phyloP scores from a whole-genome alignment of 169 alveolate species.

The Plasmodium billcollinsi region DNA sequence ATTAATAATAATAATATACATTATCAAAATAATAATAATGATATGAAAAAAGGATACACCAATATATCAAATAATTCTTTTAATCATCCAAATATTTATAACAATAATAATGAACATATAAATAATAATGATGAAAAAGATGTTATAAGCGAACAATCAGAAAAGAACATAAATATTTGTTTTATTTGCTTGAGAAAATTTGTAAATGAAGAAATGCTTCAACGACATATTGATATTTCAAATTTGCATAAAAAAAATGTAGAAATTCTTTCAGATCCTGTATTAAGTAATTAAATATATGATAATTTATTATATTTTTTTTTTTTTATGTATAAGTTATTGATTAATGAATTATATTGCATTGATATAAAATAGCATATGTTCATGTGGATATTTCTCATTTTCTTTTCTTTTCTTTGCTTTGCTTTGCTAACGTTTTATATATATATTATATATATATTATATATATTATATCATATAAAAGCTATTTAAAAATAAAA shows the following conservation, averaged over 20 bases:
- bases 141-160: conserved; percentile 12
- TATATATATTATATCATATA: no score
- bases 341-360: no score
- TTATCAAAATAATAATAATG: background rate
- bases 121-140: background rate
- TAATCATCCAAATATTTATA: background rate
- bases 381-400: no score
- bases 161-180: conserved; percentile 66
- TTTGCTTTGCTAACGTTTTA: no score
- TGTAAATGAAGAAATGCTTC: conserved; percentile 74
- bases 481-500: no score
- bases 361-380: no score
- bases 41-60: background rate
- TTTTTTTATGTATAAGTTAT: background rate
- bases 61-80: background rate
- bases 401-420: no score
- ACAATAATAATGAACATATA: background rate
- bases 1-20: background rate
- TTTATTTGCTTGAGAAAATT: conserved; percentile 83
- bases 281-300: background rate
- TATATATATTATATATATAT: no score
- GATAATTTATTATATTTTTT: background rate
- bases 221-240: conserved; percentile 80
- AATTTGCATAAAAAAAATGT: conserved; percentile 77
- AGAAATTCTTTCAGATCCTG: conserved; percentile 11